Evolutionary conservation across 805 yeast species (phyloP).

Genomic region (Peterozyma xylosa): DNA sequence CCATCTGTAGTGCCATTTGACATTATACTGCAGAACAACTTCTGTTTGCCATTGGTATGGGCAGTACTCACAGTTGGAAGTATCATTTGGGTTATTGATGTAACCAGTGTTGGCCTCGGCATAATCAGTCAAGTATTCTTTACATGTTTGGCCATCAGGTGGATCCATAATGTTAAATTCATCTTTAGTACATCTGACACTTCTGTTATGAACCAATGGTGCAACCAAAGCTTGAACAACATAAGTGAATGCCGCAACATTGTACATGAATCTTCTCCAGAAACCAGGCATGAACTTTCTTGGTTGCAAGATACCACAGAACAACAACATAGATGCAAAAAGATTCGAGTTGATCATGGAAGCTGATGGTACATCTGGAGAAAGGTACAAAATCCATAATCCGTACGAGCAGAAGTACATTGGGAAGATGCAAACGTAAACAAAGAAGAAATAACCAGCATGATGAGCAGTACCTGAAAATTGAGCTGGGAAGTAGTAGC

Average conservation of each 20-base stretch:
- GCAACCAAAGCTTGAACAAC: conserved; percentile 48
- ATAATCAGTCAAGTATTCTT: conserved; percentile 26
- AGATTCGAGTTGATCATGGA: conserved; percentile 33
- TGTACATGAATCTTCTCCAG: conserved; percentile 49
- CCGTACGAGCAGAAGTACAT: conserved; percentile 44
- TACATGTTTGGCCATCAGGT: conserved; percentile 44
- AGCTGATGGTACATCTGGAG: conserved; percentile 20
- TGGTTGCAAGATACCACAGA: conserved; percentile 31
- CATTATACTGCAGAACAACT: conserved; percentile 27
- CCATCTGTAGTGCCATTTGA: conserved; percentile 46
- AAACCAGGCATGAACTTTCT: conserved; percentile 27
- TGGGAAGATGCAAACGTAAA: conserved; percentile 41
- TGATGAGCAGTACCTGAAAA: conserved; percentile 33
- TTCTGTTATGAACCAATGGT: conserved; percentile 40
- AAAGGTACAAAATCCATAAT: conserved; percentile 42
- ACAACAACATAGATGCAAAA: conserved; percentile 19
- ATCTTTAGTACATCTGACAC: conserved; percentile 36
- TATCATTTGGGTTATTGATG: conserved; percentile 22
- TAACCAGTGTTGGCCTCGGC: conserved; percentile 31
- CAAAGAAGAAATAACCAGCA: conserved; percentile 41
- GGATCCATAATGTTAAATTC: conserved; percentile 49
- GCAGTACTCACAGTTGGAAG: conserved; percentile 26
- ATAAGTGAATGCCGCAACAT: conserved; percentile 56
- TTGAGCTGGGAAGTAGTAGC: conserved; percentile 34
- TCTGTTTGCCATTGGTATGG: conserved; percentile 17